Evolutionary conservation across 257 asterid species (phyloP).

Genomic region (Lantana camara): DNA sequence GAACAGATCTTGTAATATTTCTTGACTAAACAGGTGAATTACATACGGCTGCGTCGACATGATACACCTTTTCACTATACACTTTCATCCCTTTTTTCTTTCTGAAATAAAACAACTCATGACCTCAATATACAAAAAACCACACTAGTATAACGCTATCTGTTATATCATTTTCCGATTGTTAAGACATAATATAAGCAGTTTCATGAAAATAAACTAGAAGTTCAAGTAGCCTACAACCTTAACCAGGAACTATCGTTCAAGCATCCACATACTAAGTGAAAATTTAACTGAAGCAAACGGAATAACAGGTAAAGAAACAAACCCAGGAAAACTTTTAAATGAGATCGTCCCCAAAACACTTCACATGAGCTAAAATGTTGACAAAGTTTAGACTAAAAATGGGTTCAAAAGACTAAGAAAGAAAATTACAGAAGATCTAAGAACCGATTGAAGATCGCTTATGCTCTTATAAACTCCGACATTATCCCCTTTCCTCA

Average conservation of each 20-base stretch:
- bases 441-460: constrained; percentile 69
- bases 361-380: not conserved
- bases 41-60: not conserved
- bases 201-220: too few relatives aligned
- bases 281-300: too few relatives aligned
- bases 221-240: too few relatives aligned
- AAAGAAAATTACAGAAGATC: constrained; percentile 52
- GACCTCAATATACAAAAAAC: not conserved
- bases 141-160: not conserved
- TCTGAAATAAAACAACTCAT: not conserved
- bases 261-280: not conserved
- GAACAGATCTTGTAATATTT: not conserved
- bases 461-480: constrained; percentile 72
- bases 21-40: not conserved
- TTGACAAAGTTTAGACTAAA: not conserved
- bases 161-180: not conserved
- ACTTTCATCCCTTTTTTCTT: not conserved
- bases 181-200: not conserved
- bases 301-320: too few relatives aligned
- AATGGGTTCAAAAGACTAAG: not conserved
- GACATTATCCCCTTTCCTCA: constrained; percentile 58
- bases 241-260: not conserved
- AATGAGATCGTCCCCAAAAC: not conserved
- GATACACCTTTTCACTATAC: not conserved
- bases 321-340: too few relatives aligned